Conservation (phyloP, 345 rosid species). For the Arabis alpina region DNA sequence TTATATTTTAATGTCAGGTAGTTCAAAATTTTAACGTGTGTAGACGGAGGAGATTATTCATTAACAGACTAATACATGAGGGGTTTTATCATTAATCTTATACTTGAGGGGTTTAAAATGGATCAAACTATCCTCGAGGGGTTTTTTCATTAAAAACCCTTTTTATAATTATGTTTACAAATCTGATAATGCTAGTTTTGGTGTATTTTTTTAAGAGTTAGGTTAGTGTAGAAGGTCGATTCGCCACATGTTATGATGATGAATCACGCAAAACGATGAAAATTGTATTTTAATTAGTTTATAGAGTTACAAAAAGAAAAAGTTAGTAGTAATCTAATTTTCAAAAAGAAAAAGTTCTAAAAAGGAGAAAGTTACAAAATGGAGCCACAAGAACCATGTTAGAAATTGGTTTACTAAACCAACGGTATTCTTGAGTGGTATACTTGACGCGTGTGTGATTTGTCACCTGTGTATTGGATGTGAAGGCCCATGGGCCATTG, state of each 20-base stretch:
- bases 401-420: too few species aligned
- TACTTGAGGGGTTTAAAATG: too few species aligned
- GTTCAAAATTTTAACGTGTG: too few species aligned
- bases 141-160: too few species aligned
- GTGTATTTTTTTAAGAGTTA: slow-evolving; percentile 11
- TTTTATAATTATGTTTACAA: not conserved
- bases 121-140: too few species aligned
- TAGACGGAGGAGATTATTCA: too few species aligned
- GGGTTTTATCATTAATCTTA: too few species aligned
- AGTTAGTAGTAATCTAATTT: not conserved
- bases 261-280: not conserved
- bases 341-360: not conserved
- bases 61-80: too few species aligned
- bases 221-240: slow-evolving; percentile 5
- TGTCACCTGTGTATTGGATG: slow-evolving; percentile 9
- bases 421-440: not conserved
- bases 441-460: slow-evolving; percentile 10
- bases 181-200: slow-evolving; percentile 15
- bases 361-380: slow-evolving; percentile 14
- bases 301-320: not conserved
- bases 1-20: too few species aligned
- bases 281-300: not conserved
- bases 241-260: slow-evolving; percentile 1
- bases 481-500: slow-evolving; percentile 34
- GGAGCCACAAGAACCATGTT: not conserved